Percentiles rank a stretch among this genome's conserved stretches.
Conservation (phyloP, 192 early-diverging fungal genomes). For the Entomortierella beljakovae region DNA sequence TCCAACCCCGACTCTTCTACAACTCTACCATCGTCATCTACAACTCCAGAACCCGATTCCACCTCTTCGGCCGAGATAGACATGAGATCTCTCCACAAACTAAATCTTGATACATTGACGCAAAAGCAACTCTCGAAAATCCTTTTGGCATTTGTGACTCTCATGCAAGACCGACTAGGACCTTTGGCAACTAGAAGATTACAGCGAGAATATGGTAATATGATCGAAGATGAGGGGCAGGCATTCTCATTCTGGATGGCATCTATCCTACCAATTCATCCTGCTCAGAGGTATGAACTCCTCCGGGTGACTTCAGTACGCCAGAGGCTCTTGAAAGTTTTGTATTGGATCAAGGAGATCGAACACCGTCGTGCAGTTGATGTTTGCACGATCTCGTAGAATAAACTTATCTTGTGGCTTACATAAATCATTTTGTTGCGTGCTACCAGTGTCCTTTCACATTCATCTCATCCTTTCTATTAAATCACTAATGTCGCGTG, state of each 20-base stretch:
- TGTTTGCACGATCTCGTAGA: constrained; percentile 18
- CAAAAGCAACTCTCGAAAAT: constrained; percentile 44
- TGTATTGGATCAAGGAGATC: constrained; percentile 60
- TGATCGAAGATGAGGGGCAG: constrained; percentile 51
- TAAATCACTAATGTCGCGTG: constrained; percentile 12
- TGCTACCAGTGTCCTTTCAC: background rate
- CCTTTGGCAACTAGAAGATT: constrained; percentile 53
- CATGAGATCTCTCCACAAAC: constrained; percentile 20
- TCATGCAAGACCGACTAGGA: constrained; percentile 36
- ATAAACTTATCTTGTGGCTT: background rate
- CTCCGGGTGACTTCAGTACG: constrained; percentile 56
- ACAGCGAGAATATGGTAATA: constrained; percentile 53
- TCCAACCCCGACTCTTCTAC: background rate
- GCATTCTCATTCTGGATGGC: constrained; percentile 64
- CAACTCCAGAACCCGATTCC: background rate
- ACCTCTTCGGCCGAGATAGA: constrained; percentile 1
- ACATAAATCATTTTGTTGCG: background rate
- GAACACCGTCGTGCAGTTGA: constrained; percentile 32
- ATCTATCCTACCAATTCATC: constrained; percentile 60
- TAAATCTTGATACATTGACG: constrained; percentile 23
- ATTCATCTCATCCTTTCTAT: background rate
- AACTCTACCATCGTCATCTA: background rate
- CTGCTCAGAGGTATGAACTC: constrained; percentile 57
- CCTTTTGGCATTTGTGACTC: constrained; percentile 47
- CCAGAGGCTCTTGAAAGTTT: constrained; percentile 57